phyloP scores from a whole-genome alignment of 2,329 filamentous ascomycete genomes.

The Pseudogymnoascus sp. region DNA sequence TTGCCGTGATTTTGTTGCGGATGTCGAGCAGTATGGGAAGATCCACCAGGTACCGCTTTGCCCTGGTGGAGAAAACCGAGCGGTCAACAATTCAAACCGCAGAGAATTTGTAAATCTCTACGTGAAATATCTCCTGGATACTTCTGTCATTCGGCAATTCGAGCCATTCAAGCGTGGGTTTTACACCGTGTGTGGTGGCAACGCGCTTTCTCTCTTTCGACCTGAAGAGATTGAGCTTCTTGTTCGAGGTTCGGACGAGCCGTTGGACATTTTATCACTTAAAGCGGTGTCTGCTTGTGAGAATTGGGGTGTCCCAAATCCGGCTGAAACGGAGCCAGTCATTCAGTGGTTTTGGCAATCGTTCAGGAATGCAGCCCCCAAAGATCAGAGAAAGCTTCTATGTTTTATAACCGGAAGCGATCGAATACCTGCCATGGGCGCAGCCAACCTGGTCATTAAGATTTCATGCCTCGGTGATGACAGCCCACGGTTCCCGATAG shows the following conservation, averaged over 20 bases:
- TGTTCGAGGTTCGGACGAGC: slow-evolving; percentile 75
- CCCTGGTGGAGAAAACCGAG: slow-evolving; percentile 59
- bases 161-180: slow-evolving; percentile 92
- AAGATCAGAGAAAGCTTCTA: slow-evolving; percentile 68
- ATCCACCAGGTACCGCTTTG: slow-evolving; percentile 61
- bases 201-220: slow-evolving; percentile 77
- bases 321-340: slow-evolving; percentile 54
- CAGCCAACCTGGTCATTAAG: slow-evolving; percentile 69
- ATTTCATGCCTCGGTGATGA: slow-evolving; percentile 71
- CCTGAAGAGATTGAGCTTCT: slow-evolving; percentile 88
- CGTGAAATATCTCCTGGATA: slow-evolving; percentile 71
- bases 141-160: slow-evolving; percentile 70
- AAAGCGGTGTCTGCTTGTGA: slow-evolving; percentile 74
- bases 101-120: slow-evolving; percentile 83
- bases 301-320: slow-evolving; percentile 57
- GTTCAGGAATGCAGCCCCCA: slow-evolving; percentile 56
- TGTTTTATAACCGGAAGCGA: slow-evolving; percentile 88
- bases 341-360: slow-evolving; percentile 85
- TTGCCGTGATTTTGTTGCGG: slow-evolving; percentile 71
- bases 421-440: slow-evolving; percentile 80
- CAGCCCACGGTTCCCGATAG: slow-evolving; percentile 67
- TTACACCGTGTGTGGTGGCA: slow-evolving; percentile 83
- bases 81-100: slow-evolving; percentile 78
- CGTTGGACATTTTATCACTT: slow-evolving; percentile 68
- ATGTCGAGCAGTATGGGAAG: slow-evolving; percentile 69